Percentiles rank a stretch among this genome's conserved stretches.
phyloP scores from a whole-genome alignment of 2,329 filamentous ascomycete species.

The Venturia pyrina region DNA sequence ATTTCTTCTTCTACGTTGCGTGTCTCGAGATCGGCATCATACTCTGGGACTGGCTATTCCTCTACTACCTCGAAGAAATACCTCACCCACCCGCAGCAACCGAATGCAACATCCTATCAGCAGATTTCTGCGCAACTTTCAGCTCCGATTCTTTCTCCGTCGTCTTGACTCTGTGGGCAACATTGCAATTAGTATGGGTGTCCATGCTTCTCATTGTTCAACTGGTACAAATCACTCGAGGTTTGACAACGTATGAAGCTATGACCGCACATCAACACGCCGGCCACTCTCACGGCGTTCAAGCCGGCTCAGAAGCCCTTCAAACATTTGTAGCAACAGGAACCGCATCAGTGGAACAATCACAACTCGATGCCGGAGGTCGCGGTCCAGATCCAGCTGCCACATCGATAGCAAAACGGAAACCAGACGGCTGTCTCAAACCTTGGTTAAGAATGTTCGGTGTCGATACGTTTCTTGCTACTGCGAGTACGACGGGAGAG shows the following conservation, averaged over 20 bases:
- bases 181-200: constrained; percentile 85
- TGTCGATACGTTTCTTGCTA: constrained; percentile 88
- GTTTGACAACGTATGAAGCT: constrained; percentile 93
- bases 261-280: constrained; percentile 69
- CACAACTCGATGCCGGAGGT: constrained; percentile 58
- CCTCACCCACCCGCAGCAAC: constrained; percentile 38
- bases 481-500: constrained; percentile 65
- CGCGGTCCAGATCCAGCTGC: constrained; percentile 51
- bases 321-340: constrained; percentile 68
- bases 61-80: constrained; percentile 58
- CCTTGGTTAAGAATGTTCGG: constrained; percentile 80
- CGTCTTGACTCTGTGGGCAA: constrained; percentile 67
- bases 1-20: constrained; percentile 87
- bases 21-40: constrained; percentile 66
- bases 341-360: constrained; percentile 53
- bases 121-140: constrained; percentile 62
- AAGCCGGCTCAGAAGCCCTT: constrained; percentile 44
- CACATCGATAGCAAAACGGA: constrained; percentile 30
- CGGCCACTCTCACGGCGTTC: constrained; percentile 35
- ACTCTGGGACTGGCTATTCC: constrained; percentile 59
- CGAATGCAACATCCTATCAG: constrained; percentile 66
- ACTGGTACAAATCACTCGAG: constrained; percentile 80
- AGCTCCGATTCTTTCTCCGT: constrained; percentile 79
- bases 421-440: constrained; percentile 54
- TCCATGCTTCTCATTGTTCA: constrained; percentile 96